Evolutionary conservation across 2,329 filamentous ascomycete genomes (phyloP).

Genomic region (Periglandula ipomoeae): DNA sequence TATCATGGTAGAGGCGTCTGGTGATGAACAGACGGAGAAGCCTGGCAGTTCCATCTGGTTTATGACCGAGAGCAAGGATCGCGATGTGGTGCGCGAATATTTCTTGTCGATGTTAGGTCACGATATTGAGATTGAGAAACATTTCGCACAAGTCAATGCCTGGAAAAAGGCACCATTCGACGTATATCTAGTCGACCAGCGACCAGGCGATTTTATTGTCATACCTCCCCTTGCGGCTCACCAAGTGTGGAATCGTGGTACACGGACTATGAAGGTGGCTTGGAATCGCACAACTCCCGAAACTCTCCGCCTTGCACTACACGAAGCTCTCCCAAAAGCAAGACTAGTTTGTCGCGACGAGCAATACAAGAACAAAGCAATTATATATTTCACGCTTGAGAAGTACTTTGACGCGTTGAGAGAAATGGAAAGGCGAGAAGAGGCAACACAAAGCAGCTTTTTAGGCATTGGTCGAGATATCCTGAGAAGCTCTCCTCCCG

Average conservation of each 20-base stretch:
- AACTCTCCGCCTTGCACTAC: slow-evolving; percentile 75
- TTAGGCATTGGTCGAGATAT: slow-evolving; percentile 40
- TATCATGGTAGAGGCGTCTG: slow-evolving; percentile 92
- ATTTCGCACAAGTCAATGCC: slow-evolving; percentile 90
- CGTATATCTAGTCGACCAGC: slow-evolving; percentile 88
- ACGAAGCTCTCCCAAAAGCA: slow-evolving; percentile 81
- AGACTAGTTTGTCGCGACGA: slow-evolving; percentile 91
- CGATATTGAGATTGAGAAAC: slow-evolving; percentile 92
- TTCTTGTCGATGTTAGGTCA: slow-evolving; percentile 89
- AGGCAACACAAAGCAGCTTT: slow-evolving; percentile 35
- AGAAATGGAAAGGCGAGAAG: slow-evolving; percentile 40
- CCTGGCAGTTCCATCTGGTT: slow-evolving; percentile 94
- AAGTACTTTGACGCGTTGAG: slow-evolving; percentile 63
- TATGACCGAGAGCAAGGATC: slow-evolving; percentile 94
- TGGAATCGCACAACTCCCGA: slow-evolving; percentile 96
- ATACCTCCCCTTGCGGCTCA: slow-evolving; percentile 90
- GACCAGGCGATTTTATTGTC: slow-evolving; percentile 82
- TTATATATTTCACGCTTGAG: slow-evolving; percentile 76
- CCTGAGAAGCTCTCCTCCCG: slow-evolving; percentile 31
- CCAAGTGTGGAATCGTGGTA: slow-evolving; percentile 97
- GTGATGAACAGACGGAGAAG: slow-evolving; percentile 62
- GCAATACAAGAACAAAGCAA: slow-evolving; percentile 98
- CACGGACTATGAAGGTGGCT: slow-evolving; percentile 91
- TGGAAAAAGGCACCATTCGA: slow-evolving; percentile 94
- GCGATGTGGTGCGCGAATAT: slow-evolving; percentile 83